Evolutionary conservation across 805 yeast species (phyloP).

Genomic region (Kodamaea sagamina): DNA sequence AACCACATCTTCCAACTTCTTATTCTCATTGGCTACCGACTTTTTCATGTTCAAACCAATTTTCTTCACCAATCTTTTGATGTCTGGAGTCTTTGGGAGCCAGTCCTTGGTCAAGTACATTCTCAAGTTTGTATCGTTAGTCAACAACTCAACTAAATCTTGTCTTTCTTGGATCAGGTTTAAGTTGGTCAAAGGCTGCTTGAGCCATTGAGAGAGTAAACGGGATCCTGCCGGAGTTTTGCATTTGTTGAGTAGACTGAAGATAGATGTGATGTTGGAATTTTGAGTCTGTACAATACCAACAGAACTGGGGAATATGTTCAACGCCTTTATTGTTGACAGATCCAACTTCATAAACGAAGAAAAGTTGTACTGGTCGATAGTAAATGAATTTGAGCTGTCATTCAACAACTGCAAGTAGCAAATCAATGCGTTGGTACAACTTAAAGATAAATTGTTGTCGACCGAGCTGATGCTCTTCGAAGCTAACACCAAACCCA

Average conservation of each 20-base stretch:
- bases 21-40: constrained; percentile 41
- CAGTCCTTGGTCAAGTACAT: constrained; percentile 66
- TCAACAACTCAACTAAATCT: constrained; percentile 66
- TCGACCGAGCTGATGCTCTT: constrained; percentile 52
- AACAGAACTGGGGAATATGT: constrained; percentile 51
- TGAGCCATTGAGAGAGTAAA: constrained; percentile 88
- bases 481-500: constrained; percentile 52
- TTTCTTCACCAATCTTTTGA: constrained; percentile 72
- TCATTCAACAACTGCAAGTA: constrained; percentile 68
- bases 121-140: constrained; percentile 69
- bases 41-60: constrained; percentile 41
- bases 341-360: constrained; percentile 89
- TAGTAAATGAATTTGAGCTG: constrained; percentile 53
- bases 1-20: constrained; percentile 84
- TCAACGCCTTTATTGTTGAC: constrained; percentile 84
- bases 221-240: constrained; percentile 89
- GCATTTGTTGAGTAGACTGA: constrained; percentile 84
- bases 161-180: constrained; percentile 67
- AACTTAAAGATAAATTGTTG: constrained; percentile 52
- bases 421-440: constrained; percentile 66
- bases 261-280: constrained; percentile 51
- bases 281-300: constrained; percentile 14
- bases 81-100: constrained; percentile 76
- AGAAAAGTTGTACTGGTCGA: constrained; percentile 69
- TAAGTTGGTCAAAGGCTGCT: constrained; percentile 82